These are phyloP conservation scores for Sporisorium iseilematis-ciliati DNA, from an alignment of 1,284 basidiomycete genomes.

Conservation along the genomic window DNA sequence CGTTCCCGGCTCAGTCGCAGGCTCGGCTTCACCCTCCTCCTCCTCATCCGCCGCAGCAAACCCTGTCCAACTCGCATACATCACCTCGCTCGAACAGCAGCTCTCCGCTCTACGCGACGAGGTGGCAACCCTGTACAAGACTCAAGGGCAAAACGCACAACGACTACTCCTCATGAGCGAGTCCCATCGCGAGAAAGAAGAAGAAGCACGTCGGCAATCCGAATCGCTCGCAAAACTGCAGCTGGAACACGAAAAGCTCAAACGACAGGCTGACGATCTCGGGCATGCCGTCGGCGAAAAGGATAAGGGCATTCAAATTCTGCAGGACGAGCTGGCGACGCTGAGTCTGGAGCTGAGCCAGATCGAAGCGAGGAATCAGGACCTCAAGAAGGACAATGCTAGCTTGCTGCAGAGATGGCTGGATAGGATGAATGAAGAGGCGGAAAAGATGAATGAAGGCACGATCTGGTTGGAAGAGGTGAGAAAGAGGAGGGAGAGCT, in stretches of 20 bases:
- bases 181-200: conserved; percentile 90
- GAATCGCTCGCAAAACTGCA: conserved; percentile 80
- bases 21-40: conserved; percentile 12
- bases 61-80: conserved; percentile 85
- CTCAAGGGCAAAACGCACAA: conserved; percentile 94
- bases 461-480: conserved; percentile 54
- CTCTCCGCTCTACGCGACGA: conserved; percentile 90
- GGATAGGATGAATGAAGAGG: conserved; percentile 82
- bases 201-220: conserved; percentile 79
- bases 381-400: conserved; percentile 90
- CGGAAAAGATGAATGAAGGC: conserved; percentile 89
- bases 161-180: conserved; percentile 91
- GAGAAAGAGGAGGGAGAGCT: conserved; percentile 37
- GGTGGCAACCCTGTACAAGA: conserved; percentile 92
- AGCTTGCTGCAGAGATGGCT: conserved; percentile 81
- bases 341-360: conserved; percentile 79
- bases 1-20: conserved; percentile 6
- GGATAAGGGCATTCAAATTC: conserved; percentile 81
- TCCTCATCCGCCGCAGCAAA: conserved; percentile 70
- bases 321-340: conserved; percentile 79
- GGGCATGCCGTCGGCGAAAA: conserved; percentile 86
- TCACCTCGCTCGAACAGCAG: conserved; percentile 90
- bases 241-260: conserved; percentile 79
- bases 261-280: conserved; percentile 71
- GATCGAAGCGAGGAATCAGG: conserved; percentile 86